Evolutionary conservation across 176 grass and related monocot genomes (phyloP).

Genomic region (Metroxylon sagu): DNA sequence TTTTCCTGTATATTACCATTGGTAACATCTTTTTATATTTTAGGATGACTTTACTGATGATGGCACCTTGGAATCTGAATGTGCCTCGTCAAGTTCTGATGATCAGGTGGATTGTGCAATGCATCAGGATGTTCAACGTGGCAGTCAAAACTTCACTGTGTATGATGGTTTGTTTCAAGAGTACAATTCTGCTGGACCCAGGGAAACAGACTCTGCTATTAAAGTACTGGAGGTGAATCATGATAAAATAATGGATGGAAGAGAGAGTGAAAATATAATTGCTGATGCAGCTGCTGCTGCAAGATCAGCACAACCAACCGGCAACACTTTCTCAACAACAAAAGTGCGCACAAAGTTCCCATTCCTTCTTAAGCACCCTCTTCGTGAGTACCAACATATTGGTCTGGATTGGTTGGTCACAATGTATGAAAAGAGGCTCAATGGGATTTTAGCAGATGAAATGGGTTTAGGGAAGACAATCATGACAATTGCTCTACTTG

Average conservation of each 20-base stretch:
- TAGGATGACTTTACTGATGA: slow-evolving; percentile 78
- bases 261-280: slow-evolving; percentile 65
- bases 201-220: slow-evolving; percentile 15
- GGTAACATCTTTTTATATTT: slow-evolving; percentile 38
- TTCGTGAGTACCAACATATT: slow-evolving; percentile 99
- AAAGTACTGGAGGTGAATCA: slow-evolving; percentile 33
- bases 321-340: slow-evolving; percentile 92
- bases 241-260: slow-evolving; percentile 28
- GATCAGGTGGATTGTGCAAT: slow-evolving; percentile 36
- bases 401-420: slow-evolving; percentile 94
- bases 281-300: slow-evolving; percentile 92
- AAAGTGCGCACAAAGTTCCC: slow-evolving; percentile 92
- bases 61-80: slow-evolving; percentile 41
- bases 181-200: slow-evolving; percentile 21
- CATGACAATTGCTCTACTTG: slow-evolving; percentile 95
- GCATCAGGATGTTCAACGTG: slow-evolving; percentile 26
- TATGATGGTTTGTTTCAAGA: slow-evolving; percentile 2
- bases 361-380: slow-evolving; percentile 95
- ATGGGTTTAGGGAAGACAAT: slow-evolving; percentile 99
- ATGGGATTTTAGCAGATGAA: slow-evolving; percentile 99
- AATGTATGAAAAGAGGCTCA: slow-evolving; percentile 96
- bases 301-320: slow-evolving; percentile 97
- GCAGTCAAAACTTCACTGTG: slow-evolving; percentile 14
- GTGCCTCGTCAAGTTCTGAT: slow-evolving; percentile 37
- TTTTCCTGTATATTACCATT: not conserved